phyloP scores from a whole-genome alignment of 306 rosid genomes.

The Phaseolus lunatus region DNA sequence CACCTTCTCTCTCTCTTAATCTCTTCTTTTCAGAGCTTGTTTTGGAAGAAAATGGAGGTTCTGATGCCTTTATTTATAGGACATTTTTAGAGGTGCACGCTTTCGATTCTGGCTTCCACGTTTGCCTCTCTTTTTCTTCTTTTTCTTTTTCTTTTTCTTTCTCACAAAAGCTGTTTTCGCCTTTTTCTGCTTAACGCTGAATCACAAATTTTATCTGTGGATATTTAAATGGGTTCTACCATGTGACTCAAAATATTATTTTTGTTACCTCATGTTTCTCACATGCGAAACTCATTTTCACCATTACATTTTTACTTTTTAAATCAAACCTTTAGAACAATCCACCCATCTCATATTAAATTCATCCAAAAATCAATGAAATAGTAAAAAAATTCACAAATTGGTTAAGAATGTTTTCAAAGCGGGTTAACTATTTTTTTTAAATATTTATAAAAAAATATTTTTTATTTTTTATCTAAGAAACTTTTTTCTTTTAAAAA shows the following conservation, averaged over 20 bases:
- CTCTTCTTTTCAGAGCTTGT: neutral
- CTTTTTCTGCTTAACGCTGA: neutral
- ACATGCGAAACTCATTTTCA: neutral
- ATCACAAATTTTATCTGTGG: neutral
- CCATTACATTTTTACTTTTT: no score
- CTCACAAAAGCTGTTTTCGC: neutral
- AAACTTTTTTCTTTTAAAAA: no score
- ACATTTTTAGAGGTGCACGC: neutral
- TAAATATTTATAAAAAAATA: no score
- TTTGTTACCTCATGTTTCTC: neutral
- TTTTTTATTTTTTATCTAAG: no score
- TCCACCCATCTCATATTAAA: no score
- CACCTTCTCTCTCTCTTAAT: constrained; percentile 24
- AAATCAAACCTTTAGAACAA: no score
- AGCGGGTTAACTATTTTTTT: no score
- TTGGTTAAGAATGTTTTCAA: no score
- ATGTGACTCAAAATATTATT: neutral
- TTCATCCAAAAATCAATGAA: no score
- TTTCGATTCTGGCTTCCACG: neutral
- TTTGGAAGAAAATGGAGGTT: neutral
- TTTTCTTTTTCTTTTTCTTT: neutral
- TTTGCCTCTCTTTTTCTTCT: neutral
- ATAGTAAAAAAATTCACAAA: no score
- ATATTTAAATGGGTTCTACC: neutral
- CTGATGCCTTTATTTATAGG: neutral